phyloP scores from a whole-genome alignment of 306 rosid genomes.

The Chamaecrista fasciculata region DNA sequence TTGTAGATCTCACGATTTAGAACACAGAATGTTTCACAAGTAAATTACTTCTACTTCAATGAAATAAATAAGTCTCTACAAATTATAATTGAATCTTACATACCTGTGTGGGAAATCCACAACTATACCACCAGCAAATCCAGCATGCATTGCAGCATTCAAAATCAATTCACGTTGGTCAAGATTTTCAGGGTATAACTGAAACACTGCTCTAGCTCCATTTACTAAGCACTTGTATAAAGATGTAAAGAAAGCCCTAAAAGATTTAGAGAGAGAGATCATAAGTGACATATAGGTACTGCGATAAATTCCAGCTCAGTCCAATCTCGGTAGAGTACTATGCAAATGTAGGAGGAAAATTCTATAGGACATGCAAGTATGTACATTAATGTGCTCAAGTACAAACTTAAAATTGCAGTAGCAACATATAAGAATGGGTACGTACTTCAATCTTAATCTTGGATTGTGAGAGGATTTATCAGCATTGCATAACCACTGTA shows the following conservation, averaged over 20 bases:
- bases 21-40: background rate
- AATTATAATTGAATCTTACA: background rate
- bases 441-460: constrained; percentile 82
- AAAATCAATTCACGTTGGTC: constrained; percentile 77
- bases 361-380: background rate
- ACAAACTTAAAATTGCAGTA: background rate
- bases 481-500: constrained; percentile 99
- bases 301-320: background rate
- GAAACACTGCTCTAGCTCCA: constrained; percentile 93
- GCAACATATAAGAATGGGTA: constrained; percentile 15
- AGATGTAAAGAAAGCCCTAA: constrained; percentile 88
- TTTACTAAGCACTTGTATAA: constrained; percentile 73
- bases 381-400: background rate
- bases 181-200: constrained; percentile 75
- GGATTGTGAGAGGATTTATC: constrained; percentile 91
- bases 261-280: background rate
- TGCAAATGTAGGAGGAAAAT: background rate
- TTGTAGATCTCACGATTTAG: background rate
- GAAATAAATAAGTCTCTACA: constrained; percentile 4
- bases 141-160: constrained; percentile 82
- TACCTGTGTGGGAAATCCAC: constrained; percentile 97
- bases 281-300: constrained; percentile 7
- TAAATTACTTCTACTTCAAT: constrained; percentile 1
- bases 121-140: constrained; percentile 89
- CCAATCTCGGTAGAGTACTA: constrained; percentile 5